phyloP scores from a whole-genome alignment of 768 basidiomycete species.

The Suillus brevipes region DNA sequence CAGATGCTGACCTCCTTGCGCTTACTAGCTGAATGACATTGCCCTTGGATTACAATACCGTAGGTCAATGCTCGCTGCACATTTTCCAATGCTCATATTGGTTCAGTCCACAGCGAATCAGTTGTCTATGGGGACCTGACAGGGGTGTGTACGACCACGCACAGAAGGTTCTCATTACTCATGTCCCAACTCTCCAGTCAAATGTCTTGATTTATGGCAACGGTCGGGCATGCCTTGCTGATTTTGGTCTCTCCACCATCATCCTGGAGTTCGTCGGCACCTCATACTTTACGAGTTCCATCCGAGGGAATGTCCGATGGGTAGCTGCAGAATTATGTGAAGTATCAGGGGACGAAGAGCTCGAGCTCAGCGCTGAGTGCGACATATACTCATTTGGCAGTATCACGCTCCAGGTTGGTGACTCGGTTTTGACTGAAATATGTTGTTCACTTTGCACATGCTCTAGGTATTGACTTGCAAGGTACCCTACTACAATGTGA shows the following conservation, averaged over 20 bases:
- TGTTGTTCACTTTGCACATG: neutral
- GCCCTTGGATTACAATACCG: neutral
- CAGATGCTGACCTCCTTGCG: neutral
- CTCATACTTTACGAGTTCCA: slow-evolving; percentile 6
- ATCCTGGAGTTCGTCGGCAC: slow-evolving; percentile 34
- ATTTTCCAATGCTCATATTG: neutral
- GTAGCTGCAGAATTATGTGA: neutral
- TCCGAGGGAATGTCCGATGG: neutral
- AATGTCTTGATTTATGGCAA: slow-evolving; percentile 16
- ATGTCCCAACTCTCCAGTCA: neutral
- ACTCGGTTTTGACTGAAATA: neutral
- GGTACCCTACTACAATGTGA: neutral
- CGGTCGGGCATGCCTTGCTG: neutral
- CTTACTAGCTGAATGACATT: neutral
- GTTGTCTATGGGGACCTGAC: neutral
- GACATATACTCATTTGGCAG: neutral
- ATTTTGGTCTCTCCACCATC: slow-evolving; percentile 41
- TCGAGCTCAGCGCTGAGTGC: neutral
- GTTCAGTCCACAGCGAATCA: neutral
- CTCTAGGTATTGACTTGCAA: neutral
- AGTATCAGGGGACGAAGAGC: neutral
- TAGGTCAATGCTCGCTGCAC: neutral
- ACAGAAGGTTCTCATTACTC: neutral
- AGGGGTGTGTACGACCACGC: neutral
- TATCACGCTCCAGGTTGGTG: neutral